Evolutionary conservation across 768 basidiomycete genomes (phyloP), one percentile per base, ranked within the genome.

Genomic region (Rhizopogon vinicolor): DNA sequence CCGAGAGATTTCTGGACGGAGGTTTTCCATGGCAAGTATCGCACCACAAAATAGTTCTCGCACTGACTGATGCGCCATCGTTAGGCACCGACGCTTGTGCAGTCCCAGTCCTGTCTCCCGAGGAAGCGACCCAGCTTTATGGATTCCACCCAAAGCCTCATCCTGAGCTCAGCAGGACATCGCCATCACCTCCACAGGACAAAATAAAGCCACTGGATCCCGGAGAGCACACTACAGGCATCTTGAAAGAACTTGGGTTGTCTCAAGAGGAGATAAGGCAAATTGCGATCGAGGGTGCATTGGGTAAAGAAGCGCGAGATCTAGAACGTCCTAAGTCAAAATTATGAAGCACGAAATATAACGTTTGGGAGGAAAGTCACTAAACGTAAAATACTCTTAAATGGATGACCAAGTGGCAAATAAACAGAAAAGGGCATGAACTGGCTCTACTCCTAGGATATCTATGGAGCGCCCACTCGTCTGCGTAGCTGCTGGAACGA

Each of bases 11-110:
- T 84, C 41, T 93, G 91, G 91, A 75, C 82, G 0, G 60, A 72
- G 7, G 67, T 85, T 2, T 93, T 89, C 65, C 78, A 86, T 52
- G 84, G 89, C 84, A 61, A 33, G 75, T 67, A 8, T 44, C 9
- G 3, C 37, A 29, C 51, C 7, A 8, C 39, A 29, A 19, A 53
- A 37, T 41, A 4, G 46, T 37, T 14, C 13, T 35, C 16, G 28
- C 33, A 19, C 52, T 54, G 44, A 53, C 29, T 19, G 43, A 37
- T 53, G 6, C 18, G 3, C 2, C 19, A 44, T 45, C 54, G 31
- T 41, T 62, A 91, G 89, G 78, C 29, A 85, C 80, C 12, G 89
- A 91, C 56, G 84, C 87, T 7, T 91, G 89, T 63, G 78, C 78
- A 9, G 70, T 87, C 13, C 89, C 89, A 0, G 85, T 91, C 31